Base-by-base conservation (phyloP, 1,284 basidiomycete genomes). In the Lentinus polychrous region DNA sequence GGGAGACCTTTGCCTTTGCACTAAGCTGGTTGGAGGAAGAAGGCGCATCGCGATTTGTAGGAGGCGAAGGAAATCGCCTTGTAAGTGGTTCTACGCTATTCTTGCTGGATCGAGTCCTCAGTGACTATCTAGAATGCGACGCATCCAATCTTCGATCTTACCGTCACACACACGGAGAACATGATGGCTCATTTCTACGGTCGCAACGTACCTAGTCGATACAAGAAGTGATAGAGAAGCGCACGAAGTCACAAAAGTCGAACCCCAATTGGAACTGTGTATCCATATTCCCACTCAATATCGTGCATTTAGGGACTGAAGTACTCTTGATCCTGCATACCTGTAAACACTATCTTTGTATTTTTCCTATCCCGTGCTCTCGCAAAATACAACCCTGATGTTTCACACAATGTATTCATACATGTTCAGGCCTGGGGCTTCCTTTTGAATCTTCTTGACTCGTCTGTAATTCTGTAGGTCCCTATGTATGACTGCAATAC, bases 91-190 rank as follows among this genome's bases (percentile, higher is more conserved):
- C 14, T 41, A 27, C 43, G 49, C 20, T 24, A 27, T 40, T 43
- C 10, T 5, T 20, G 14, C 20, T n/a, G 12, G 18, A 38, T 37
- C 8, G 12, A 22, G 24, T 46, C 22, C 22, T 14, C 15, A 6
- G 6, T 22, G 17, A 5, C 5, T 14, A n/a, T 12, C 18, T 46
- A 92, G 89, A 95, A 94, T 58, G 88, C 91, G 1, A 91, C 88
- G 0, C 89, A 92, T 56, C 91, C 92, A 0, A 58, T 94, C n/a
- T 88, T 92, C 65, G 92, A 93, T 57, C 65, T 94, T 38, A 86
- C 89, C 0, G 75, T 84, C 5, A 83, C 86, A 0, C 83, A 91
- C 57, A 69, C 83, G 1, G 78, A 87, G 56, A 76, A 67, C 0
- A 78, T 94, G 34, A 80, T 91, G 75, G 69, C 75, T 5, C 74